Conservation (phyloP, 805 yeast genomes). For the Candida easanensis region DNA sequence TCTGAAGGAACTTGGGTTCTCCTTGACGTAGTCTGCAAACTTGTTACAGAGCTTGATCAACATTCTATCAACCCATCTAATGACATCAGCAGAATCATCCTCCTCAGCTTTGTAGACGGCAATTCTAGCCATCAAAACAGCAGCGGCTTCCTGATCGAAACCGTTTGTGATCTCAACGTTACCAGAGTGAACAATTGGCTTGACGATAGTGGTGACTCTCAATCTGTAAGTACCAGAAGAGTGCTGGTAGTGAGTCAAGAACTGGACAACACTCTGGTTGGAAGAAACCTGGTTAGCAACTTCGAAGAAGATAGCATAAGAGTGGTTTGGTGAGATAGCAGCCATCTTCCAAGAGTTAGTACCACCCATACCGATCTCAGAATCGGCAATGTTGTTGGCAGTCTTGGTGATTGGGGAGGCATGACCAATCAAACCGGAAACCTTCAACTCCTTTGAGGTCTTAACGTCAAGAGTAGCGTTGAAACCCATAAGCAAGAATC, state of each 20-base stretch:
- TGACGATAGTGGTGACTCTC: constrained; percentile 82
- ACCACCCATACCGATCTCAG: constrained; percentile 93
- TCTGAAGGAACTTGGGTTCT: constrained; percentile 46
- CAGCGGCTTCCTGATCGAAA: constrained; percentile 78
- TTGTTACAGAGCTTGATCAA: constrained; percentile 45
- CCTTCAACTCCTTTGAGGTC: constrained; percentile 82
- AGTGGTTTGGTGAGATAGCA: constrained; percentile 79
- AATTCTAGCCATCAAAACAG: constrained; percentile 56
- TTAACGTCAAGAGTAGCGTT: constrained; percentile 86
- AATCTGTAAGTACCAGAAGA: constrained; percentile 87
- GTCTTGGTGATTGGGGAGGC: constrained; percentile 68
- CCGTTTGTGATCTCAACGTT: constrained; percentile 53
- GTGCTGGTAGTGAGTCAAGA: constrained; percentile 90
- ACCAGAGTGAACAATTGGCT: constrained; percentile 58
- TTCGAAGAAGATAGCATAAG: constrained; percentile 89
- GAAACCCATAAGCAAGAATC: constrained; percentile 84
- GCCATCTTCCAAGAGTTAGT: constrained; percentile 87
- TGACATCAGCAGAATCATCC: constrained; percentile 37
- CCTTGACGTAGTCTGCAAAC: constrained; percentile 47
- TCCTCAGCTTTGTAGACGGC: constrained; percentile 37
- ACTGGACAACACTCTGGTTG: constrained; percentile 63
- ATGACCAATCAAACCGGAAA: constrained; percentile 92
- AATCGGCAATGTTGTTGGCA: constrained; percentile 77
- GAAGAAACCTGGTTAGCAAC: constrained; percentile 45
- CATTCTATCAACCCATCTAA: constrained; percentile 48